Evolutionary conservation across 129 eudicot species (phyloP).

Genomic region (Centaurea solstitialis): DNA sequence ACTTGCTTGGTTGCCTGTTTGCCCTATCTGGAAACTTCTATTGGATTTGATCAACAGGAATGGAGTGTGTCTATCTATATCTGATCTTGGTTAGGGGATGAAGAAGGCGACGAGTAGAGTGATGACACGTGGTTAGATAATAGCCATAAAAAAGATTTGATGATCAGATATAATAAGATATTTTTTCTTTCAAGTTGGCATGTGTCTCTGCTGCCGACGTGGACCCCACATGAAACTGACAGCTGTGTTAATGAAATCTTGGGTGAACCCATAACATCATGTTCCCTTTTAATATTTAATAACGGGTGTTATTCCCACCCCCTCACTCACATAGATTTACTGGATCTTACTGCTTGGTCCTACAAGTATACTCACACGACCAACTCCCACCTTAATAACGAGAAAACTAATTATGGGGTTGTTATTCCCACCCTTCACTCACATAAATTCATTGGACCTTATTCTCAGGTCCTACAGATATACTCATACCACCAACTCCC

Average conservation of each 20-base stretch:
- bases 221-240: conserved; percentile 25
- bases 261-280: conserved; percentile 1
- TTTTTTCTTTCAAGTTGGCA: conserved; percentile 30
- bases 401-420: no score
- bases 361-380: no score
- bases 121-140: conserved; percentile 54
- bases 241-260: conserved; percentile 31
- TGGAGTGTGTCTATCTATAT: conserved; percentile 19
- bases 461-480: no score
- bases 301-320: no score
- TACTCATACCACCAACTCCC: no score
- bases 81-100: conserved; percentile 30
- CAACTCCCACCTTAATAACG: no score
- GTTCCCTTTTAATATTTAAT: no score
- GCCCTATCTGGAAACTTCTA: neutral
- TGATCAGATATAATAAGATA: conserved; percentile 23
- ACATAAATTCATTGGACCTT: no score
- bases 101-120: conserved; percentile 36
- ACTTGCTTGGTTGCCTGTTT: no score
- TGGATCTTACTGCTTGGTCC: no score
- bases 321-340: no score
- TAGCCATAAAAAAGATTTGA: conserved; percentile 59
- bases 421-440: no score
- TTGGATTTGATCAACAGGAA: conserved; percentile 10
- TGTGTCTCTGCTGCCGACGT: conserved; percentile 36